phyloP scores from a whole-genome alignment of 306 rosid genomes.

The Prosopis cineraria region DNA sequence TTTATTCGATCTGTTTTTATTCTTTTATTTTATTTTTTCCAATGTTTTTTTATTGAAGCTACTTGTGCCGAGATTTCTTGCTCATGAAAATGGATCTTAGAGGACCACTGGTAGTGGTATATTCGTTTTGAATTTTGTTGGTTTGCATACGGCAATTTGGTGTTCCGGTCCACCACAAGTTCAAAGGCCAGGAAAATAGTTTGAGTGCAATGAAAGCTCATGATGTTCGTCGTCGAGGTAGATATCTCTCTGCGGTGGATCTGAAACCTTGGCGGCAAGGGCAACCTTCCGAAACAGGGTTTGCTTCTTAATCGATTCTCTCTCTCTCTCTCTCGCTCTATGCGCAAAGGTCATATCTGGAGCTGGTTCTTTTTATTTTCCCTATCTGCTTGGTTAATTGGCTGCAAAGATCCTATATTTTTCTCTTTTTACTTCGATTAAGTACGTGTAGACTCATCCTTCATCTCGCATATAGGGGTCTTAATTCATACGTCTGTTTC shows the following conservation, averaged over 20 bases:
- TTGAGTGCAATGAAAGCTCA: conserved; percentile 63
- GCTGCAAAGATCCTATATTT: neutral
- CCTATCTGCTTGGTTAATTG: neutral
- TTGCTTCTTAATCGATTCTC: neutral
- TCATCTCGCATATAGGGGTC: neutral
- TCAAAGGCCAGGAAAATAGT: conserved; percentile 47
- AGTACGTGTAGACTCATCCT: neutral
- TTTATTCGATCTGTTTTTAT: conserved; percentile 12
- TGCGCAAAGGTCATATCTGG: neutral
- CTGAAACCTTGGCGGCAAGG: conserved; percentile 88
- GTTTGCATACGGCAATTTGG: conserved; percentile 55
- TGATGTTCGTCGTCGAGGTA: conserved; percentile 68
- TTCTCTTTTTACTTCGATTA: neutral
- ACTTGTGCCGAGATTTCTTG: neutral
- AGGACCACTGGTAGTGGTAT: conserved; percentile 36
- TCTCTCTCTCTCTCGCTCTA: neutral
- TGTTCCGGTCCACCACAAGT: conserved; percentile 66
- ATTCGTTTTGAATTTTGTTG: conserved; percentile 36
- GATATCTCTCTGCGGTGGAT: conserved; percentile 79
- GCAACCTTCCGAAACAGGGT: conserved; percentile 77
- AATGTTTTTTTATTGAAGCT: conserved; percentile 8
- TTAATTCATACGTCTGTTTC: neutral
- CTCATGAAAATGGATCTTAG: conserved; percentile 61
- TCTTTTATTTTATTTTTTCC: neutral
- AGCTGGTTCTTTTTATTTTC: neutral